Evolutionary conservation across 805 yeast genomes (phyloP), one percentile per base, ranked within the genome.

Genomic region (Zygosaccharomyces siamensis): DNA sequence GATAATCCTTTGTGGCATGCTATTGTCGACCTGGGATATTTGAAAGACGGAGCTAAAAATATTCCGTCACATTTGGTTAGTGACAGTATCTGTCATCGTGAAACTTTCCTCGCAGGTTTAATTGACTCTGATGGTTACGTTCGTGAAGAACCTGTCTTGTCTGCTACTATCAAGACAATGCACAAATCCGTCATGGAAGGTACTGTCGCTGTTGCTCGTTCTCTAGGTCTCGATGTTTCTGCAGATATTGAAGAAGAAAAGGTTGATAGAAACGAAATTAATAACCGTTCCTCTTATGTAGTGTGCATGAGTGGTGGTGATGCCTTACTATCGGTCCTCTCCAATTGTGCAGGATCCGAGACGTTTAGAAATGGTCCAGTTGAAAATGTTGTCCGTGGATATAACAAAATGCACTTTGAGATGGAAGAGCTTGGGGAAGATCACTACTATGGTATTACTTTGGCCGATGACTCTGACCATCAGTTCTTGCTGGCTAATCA

Each of bases 401-500:
- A 65, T 12, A 58, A 52, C 38, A 45, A 57, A 33, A 54, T 70
- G 55, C 48, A 57, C 50, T 74, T 74, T 61, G 53, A 55, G 31
- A 47, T 72, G 37, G 49, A 53, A 16, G 57, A 65, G 48, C 32
- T 48, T 12, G 58, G 51, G 35, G 61, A 59, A 41, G 75, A 60
- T 49, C 64, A 71, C 5, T 75, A 71, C 57, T 74, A 61, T 48
- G 79, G 78, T 61, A 53, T 75, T 39, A 72, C 79, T 23, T 63
- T 73, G 45, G 59, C 63, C 33, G 66, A 67, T 11, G 59, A 59
- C 16, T 58, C 74, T 35, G 79, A 75, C 59, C 74, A 73, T 48
- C 66, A 67, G 61, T 75, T 70, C 58, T 56, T 75, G 58, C 58
- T 75, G 48, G 60, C 75, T 4, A 68, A 69, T 51, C 50, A 63